Conservation (phyloP, 345 rosid genomes). For the Alliaria petiolata region DNA sequence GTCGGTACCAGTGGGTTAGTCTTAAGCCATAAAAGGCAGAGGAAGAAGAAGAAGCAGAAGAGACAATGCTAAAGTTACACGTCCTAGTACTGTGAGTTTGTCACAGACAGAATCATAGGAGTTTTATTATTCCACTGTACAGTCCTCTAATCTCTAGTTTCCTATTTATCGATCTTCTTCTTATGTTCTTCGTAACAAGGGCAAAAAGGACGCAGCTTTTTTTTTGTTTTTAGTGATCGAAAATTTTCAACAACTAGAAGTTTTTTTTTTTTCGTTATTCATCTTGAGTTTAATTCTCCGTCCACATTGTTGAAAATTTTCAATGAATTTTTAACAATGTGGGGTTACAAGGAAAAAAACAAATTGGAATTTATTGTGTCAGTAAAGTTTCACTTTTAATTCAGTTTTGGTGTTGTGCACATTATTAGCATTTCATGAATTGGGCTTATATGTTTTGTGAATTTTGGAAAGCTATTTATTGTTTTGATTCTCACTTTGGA, state of each 20-base stretch:
- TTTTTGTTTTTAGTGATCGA: background rate
- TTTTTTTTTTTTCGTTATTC: too few relatives aligned
- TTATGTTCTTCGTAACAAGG: background rate
- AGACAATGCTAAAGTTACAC: slow-evolving; percentile 20
- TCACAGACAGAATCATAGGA: slow-evolving; percentile 11
- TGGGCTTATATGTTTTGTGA: background rate
- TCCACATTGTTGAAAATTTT: background rate
- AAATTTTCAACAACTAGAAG: background rate
- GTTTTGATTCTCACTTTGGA: background rate
- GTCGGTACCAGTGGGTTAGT: slow-evolving; percentile 63
- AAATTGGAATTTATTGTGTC: slow-evolving; percentile 7
- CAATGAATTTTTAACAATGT: background rate
- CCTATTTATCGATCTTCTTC: background rate
- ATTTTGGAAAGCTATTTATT: slow-evolving; percentile 4
- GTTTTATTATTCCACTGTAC: slow-evolving; percentile 4
- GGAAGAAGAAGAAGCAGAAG: background rate
- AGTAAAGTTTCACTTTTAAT: background rate
- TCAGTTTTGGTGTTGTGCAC: background rate
- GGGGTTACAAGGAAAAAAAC: background rate
- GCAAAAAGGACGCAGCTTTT: background rate
- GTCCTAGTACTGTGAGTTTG: slow-evolving; percentile 19
- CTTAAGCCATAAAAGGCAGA: slow-evolving; percentile 34
- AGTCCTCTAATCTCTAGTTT: slow-evolving; percentile 1
- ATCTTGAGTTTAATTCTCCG: background rate
- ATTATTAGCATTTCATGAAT: slow-evolving; percentile 13